These are phyloP conservation scores for Aaosphaeria arxii DNA, from an alignment of 2,329 filamentous ascomycete species.

Conservation along the genomic window DNA sequence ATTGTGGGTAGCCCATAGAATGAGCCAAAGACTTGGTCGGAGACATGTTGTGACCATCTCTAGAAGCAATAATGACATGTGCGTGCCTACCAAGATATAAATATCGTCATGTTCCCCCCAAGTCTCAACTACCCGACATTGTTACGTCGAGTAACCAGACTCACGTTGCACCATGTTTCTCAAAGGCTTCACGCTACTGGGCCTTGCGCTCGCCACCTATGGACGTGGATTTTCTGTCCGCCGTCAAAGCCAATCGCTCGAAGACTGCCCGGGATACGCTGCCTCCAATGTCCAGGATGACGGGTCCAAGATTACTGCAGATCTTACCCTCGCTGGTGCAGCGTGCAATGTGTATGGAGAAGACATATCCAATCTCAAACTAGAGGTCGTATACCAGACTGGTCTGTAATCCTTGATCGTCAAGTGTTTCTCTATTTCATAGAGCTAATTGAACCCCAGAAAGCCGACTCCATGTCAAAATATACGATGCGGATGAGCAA, in stretches of 20 bases:
- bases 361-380: slow-evolving; percentile 53
- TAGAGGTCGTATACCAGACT: slow-evolving; percentile 60
- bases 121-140: too few relatives aligned
- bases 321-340: slow-evolving; percentile 64
- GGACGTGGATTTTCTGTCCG: background rate
- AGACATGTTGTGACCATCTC: too few relatives aligned
- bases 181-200: too few relatives aligned
- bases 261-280: slow-evolving; percentile 63
- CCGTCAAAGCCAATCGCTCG: slow-evolving; percentile 8
- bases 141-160: too few relatives aligned
- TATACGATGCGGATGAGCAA: slow-evolving; percentile 64
- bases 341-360: slow-evolving; percentile 61
- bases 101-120: too few relatives aligned
- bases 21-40: too few relatives aligned
- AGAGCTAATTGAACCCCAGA: slow-evolving; percentile 39
- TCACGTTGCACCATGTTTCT: too few relatives aligned
- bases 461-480: slow-evolving; percentile 67
- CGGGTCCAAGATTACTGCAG: slow-evolving; percentile 59
- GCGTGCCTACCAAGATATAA: too few relatives aligned
- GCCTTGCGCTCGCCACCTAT: too few relatives aligned
- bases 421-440: slow-evolving; percentile 39
- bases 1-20: too few relatives aligned
- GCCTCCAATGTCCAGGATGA: slow-evolving; percentile 58
- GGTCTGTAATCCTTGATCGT: slow-evolving; percentile 52
- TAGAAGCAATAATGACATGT: too few relatives aligned